phyloP scores from a whole-genome alignment of 352 stramenopile genomes.

The Pythium grandisporangium region DNA sequence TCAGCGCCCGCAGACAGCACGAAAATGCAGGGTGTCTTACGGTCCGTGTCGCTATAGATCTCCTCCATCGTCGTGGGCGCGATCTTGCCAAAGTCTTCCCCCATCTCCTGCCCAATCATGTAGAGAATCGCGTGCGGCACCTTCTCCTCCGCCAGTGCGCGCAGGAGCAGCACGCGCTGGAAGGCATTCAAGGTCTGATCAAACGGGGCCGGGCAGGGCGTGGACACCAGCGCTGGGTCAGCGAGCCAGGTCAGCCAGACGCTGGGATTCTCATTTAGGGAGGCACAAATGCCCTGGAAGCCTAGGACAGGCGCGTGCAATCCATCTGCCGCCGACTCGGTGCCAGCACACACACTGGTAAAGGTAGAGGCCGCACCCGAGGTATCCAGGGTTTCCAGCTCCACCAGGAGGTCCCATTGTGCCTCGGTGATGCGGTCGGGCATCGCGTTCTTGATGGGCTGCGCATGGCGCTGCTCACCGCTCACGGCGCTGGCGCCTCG shows the following conservation, averaged over 20 bases:
- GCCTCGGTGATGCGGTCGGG: conserved; percentile 55
- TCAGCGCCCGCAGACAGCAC: conserved; percentile 89
- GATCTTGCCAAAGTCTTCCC: conserved; percentile 77
- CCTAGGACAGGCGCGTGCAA: conserved; percentile 14
- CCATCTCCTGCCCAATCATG: conserved; percentile 86
- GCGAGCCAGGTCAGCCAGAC: conserved; percentile 58
- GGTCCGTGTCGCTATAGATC: conserved; percentile 89
- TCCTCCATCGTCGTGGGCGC: conserved; percentile 87
- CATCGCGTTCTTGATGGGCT: conserved; percentile 46
- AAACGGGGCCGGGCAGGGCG: conserved; percentile 36
- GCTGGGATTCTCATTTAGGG: conserved; percentile 42
- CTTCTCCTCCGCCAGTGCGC: conserved; percentile 84
- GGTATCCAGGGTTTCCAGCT: conserved; percentile 58
- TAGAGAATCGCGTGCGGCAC: conserved; percentile 74
- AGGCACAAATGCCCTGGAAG: conserved; percentile 62
- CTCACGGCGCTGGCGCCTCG: conserved; percentile 29
- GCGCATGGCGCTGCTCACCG: conserved; percentile 11
- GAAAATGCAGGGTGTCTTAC: conserved; percentile 91
- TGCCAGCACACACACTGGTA: too few relatives aligned
- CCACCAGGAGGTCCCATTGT: conserved; percentile 80
- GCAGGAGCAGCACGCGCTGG: conserved; percentile 69
- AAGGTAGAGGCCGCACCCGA: conserved; percentile 5
- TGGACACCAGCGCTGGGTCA: conserved; percentile 26
- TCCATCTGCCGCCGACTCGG: conserved; percentile 3
- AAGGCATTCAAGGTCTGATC: conserved; percentile 41